These are phyloP conservation scores for Microcyclosporella mali DNA, from an alignment of 2,329 filamentous ascomycete species.

Conservation along the genomic window DNA sequence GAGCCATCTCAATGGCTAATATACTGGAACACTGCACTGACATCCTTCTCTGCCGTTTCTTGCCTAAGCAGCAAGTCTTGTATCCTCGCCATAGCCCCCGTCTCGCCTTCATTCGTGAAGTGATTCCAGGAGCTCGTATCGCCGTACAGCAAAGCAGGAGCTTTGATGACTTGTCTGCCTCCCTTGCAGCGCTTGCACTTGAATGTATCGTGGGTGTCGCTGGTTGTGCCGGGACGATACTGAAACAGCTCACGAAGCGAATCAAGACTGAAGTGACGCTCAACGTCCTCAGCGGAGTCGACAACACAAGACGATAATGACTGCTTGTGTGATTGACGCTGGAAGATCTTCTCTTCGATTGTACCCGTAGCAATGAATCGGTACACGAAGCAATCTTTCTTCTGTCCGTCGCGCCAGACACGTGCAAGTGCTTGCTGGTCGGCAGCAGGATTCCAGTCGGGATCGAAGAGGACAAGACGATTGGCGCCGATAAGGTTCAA, in stretches of 20 bases:
- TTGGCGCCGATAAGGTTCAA: constrained; percentile 94
- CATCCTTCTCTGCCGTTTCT: constrained; percentile 69
- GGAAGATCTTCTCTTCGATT: constrained; percentile 99
- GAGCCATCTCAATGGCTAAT: constrained; percentile 67
- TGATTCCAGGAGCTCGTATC: constrained; percentile 99
- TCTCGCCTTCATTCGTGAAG: constrained; percentile 69
- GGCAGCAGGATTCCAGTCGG: constrained; percentile 90
- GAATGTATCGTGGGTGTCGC: constrained; percentile 97
- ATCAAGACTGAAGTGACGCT: constrained; percentile 91
- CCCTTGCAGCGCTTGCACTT: constrained; percentile 89
- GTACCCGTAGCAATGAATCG: constrained; percentile 98
- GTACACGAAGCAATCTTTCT: constrained; percentile 99
- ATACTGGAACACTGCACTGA: constrained; percentile 96
- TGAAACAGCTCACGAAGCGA: constrained; percentile 89
- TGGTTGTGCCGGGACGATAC: constrained; percentile 75
- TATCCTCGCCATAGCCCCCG: constrained; percentile 62
- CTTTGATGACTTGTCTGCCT: constrained; percentile 80
- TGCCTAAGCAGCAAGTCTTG: constrained; percentile 88
- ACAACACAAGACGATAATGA: constrained; percentile 93
- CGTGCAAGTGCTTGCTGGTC: constrained; percentile 95
- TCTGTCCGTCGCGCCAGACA: constrained; percentile 98
- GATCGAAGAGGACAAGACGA: constrained; percentile 90
- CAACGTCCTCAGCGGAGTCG: constrained; percentile 92
- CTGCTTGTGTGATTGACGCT: constrained; percentile 96
- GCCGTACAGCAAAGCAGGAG: constrained; percentile 90